Base-by-base conservation (phyloP, 23 red algal species). In the Gracilaria caudata region DNA sequence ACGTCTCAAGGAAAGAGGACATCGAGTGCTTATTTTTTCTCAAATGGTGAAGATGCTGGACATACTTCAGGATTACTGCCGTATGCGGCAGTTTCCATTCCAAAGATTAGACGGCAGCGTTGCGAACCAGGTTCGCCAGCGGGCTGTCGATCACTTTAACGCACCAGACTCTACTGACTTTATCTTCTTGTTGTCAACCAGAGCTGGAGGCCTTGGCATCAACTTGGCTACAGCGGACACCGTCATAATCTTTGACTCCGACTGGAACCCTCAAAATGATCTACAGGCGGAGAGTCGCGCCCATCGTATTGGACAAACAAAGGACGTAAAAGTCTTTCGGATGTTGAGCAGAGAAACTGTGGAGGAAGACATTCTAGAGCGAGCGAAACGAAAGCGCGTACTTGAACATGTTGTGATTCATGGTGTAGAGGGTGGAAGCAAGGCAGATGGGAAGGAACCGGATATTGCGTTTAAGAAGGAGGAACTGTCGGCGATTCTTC, bases 41-140 rank as follows among this genome's bases (percentile, higher is more conserved):
- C 95, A 98, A 81, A 98, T 98, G 95, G 95, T 98, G n/a, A 72
- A 83, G 4, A 98, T 98, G 95, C 57, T 98, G 59, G 95, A 98
- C 68, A 98, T 98, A 82, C 81, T 98, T 61, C 90, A 93, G 55
- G 95, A 98, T 59, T 98, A 98, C 51, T 98, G 95, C 33, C 82
- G 87, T 63, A 93, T 98, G 95, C 87, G 95, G 12, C 73, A 83
- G n/a, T 98, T 98, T 80, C 68, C 95, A 36, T 98, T 74, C 51
- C 95, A 98, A 53, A 40, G 95, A 29, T 76, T 98, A 51, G 95
- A 98, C 64, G 95, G 95, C 28, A 94, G 85, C 3, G 92, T 98
- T 81, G 78, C 78, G 34, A 98, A 98, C 57, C 86, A 98, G 51
- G 60, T 91, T 64, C 89, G 95, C 17, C 83, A 90, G 40, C 71